Evolutionary conservation across 1,139 yeast genomes (phyloP), one percentile per base, ranked within the genome.

Genomic region (Nakaseomyces bracarensis): DNA sequence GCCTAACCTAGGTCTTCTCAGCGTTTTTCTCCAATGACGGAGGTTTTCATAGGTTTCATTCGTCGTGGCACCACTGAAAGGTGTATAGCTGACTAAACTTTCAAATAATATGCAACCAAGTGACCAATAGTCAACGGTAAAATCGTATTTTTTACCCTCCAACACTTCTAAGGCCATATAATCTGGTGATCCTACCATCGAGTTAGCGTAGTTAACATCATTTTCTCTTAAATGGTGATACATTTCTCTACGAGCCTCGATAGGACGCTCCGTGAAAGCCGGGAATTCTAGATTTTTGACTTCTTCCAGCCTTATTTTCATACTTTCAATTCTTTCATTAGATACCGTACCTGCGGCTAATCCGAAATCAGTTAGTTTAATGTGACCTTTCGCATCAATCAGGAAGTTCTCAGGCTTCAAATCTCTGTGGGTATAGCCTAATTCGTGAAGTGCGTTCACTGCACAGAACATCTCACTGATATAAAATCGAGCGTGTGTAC

Each of bases 91-190:
- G 42, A 87, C 85, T 54, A 89, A 74, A 48, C 95, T 84, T 63
- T 89, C 97, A 59, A 83, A 89, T 20, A 89, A 69, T 77, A 85
- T 85, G 64, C 98, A 93, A 1, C 98, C 99, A 43, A 93, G 71
- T 0, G 97, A 89, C 99, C 99, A 93, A 64, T 93, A 93, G 68
- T 93, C 99, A 48, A 93, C 94, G 15, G 98, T 89, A 60, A 82
- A 89, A 60, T 93, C 96, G 62, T 93, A 93, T 47, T 82, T 81
- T 55, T 82, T 82, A 8, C 98, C 98, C 63, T 86, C 94, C 48
- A 93, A 75, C 5, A 93, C 97, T 63, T 93, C 99, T 43, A 93
- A 72, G 1, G 99, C 98, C 99, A 93, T 93, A 62, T 93, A 93
- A 62, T 93, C 99, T 1, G 99, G 99, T 5, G 95, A 84, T 0